Base-by-base conservation (phyloP, 495 filamentous ascomycete species). In the Aspergillus coremiiformis region DNA sequence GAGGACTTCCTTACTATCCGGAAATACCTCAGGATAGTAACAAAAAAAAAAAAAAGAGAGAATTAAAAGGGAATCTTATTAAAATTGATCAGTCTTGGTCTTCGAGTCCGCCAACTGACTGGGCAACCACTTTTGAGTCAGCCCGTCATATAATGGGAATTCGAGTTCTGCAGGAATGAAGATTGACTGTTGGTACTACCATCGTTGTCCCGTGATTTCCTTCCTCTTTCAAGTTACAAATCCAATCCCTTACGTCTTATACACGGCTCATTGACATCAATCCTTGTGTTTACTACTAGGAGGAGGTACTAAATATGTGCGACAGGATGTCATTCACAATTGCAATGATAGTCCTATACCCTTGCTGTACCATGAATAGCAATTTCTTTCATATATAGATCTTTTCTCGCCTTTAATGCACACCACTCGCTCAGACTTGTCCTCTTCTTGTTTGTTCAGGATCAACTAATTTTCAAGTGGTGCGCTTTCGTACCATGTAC, bases 401-500 rank as follows among this genome's bases (percentile, higher is more conserved):
- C 44, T 30, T 29, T 29, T 19, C 5, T 20, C 23, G 4, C 10
- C 19, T 44, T 22, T 44, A 15, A 4, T 15, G 32, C 14, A 35
- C 32, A 10, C 32, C 32, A 35, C 32, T 14, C 32, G 2, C 7
- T 30, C 12, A 2, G 27, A 9, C 27, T 42, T 20, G 17, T 44
- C 41, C 14, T 44, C 20, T 14, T 35, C 32, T 35, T 4, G 32
- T 35, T 35, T 35, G 32, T 15, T 35, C 11, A 35, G 2, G 5
- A 14, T 35, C 17, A n/a, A 43, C 12, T 24, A 64, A 33, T 27
- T 17, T 24, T 48, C 39, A 39, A 69, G 39, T 9, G 66, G 59
- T 22, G 54, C 39, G 49, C 70, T 61, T 55, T 77, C 71, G 63
- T 82, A 93, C 70, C 84, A 87, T 51, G 59, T 62, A 67, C 78